Conservation (phyloP, 768 basidiomycete genomes). For the Macrocybe gigantea region DNA sequence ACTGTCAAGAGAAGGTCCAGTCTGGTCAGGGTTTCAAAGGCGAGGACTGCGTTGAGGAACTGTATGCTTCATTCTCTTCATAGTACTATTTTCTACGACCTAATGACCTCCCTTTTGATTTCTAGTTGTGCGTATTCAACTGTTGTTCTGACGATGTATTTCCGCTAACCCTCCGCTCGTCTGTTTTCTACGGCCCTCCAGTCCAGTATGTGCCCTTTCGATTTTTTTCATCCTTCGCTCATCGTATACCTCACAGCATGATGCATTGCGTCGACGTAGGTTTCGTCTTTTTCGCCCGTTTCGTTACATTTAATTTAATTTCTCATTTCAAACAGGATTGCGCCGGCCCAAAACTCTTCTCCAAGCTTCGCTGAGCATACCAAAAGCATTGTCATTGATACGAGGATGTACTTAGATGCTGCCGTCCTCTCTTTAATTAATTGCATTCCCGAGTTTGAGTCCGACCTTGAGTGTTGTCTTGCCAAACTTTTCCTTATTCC, state of each 20-base stretch:
- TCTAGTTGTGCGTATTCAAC: slow-evolving; percentile 25
- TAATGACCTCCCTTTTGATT: slow-evolving; percentile 6
- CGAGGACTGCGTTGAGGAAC: slow-evolving; percentile 91
- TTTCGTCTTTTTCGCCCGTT: slow-evolving; percentile 20
- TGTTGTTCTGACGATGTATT: neutral
- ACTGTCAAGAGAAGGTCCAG: slow-evolving; percentile 85
- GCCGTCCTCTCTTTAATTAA: neutral
- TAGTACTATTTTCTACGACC: slow-evolving; percentile 8
- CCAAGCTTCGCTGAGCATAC: slow-evolving; percentile 52
- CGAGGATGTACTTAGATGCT: neutral
- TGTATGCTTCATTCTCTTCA: slow-evolving; percentile 41
- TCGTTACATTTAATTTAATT: slow-evolving; percentile 24
- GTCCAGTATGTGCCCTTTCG: slow-evolving; percentile 57
- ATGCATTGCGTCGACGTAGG: slow-evolving; percentile 92
- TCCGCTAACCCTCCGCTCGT: slow-evolving; percentile 7
- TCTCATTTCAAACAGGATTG: slow-evolving; percentile 25
- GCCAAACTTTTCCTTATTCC: no score
- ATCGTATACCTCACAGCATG: slow-evolving; percentile 41
- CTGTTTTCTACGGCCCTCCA: slow-evolving; percentile 10
- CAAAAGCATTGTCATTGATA: neutral
- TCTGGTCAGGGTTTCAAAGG: slow-evolving; percentile 80
- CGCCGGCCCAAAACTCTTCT: slow-evolving; percentile 77
- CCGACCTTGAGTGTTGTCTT: neutral
- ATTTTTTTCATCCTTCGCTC: slow-evolving; percentile 5
- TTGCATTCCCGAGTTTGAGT: neutral